Evolutionary conservation across 768 basidiomycete species (phyloP).

Genomic region (Hericium alpestre): DNA sequence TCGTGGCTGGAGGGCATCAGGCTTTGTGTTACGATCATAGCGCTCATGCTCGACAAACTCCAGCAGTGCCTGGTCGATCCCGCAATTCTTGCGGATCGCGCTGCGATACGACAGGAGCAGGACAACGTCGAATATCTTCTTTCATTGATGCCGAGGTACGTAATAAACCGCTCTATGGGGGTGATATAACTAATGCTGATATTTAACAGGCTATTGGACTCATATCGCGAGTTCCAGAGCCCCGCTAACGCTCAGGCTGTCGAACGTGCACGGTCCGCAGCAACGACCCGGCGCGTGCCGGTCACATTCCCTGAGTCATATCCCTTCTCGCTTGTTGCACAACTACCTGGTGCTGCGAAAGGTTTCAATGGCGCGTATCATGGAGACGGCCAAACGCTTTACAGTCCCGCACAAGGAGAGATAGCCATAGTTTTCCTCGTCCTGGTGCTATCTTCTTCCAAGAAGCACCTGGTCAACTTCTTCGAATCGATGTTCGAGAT

Average conservation of each 20-base stretch:
- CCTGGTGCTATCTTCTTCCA: slow-evolving; percentile 70
- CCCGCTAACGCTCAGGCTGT: slow-evolving; percentile 58
- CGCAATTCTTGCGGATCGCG: slow-evolving; percentile 46
- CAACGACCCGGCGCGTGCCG: slow-evolving; percentile 53
- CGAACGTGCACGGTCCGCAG: slow-evolving; percentile 49
- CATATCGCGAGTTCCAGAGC: slow-evolving; percentile 75
- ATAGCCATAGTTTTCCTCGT: slow-evolving; percentile 77
- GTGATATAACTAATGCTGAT: neutral
- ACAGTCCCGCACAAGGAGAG: slow-evolving; percentile 77
- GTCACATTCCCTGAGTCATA: slow-evolving; percentile 91
- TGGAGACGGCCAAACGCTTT: slow-evolving; percentile 38
- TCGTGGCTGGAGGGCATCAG: slow-evolving; percentile 85
- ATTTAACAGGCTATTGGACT: slow-evolving; percentile 60
- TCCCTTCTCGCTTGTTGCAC: slow-evolving; percentile 74
- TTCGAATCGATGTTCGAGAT: slow-evolving; percentile 76
- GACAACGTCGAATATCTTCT: slow-evolving; percentile 85
- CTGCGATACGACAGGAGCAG: slow-evolving; percentile 66
- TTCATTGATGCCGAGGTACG: slow-evolving; percentile 72
- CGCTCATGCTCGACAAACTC: slow-evolving; percentile 82
- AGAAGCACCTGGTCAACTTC: slow-evolving; percentile 66
- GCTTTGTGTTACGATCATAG: slow-evolving; percentile 82
- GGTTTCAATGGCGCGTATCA: slow-evolving; percentile 30
- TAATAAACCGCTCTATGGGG: no score
- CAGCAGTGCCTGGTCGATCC: slow-evolving; percentile 72
- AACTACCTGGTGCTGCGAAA: slow-evolving; percentile 45